A percentile compares a stretch with the other conserved stretches of the same genome.
Evolutionary conservation across 441 rosid species (phyloP).

Genomic region (Populus hybrid): DNA sequence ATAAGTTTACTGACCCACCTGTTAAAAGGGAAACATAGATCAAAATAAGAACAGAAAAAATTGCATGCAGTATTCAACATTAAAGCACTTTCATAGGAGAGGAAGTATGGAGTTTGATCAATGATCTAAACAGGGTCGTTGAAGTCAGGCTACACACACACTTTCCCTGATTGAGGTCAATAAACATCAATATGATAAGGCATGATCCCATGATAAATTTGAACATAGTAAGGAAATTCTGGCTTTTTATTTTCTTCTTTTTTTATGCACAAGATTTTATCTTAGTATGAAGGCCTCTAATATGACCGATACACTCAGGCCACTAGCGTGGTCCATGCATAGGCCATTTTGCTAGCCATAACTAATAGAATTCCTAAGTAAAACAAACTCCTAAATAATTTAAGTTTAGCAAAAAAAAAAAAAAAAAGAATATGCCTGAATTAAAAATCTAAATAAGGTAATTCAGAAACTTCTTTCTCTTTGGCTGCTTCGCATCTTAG

Average conservation of each 20-base stretch:
- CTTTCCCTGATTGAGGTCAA: neutral
- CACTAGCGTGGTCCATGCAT: neutral
- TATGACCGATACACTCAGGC: neutral
- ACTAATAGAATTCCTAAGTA: neutral
- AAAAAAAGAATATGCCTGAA: neutral
- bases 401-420: too few species aligned
- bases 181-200: neutral
- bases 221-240: neutral
- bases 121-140: neutral
- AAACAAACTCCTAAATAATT: neutral
- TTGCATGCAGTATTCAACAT: neutral
- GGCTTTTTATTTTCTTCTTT: neutral
- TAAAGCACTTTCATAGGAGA: neutral
- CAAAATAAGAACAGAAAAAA: neutral
- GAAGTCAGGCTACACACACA: neutral
- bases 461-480: neutral
- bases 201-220: neutral
- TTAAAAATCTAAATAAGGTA: too few species aligned
- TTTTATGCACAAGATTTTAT: neutral
- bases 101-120: neutral
- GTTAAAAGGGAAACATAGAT: slow-evolving; percentile 21
- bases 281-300: neutral
- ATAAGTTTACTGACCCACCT: slow-evolving; percentile 99
- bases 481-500: neutral
- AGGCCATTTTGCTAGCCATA: neutral